A percentile compares a stretch with the other conserved stretches of the same genome.
Conservation (phyloP, 2,329 filamentous ascomycete species). For the Phialocephala sp. region DNA sequence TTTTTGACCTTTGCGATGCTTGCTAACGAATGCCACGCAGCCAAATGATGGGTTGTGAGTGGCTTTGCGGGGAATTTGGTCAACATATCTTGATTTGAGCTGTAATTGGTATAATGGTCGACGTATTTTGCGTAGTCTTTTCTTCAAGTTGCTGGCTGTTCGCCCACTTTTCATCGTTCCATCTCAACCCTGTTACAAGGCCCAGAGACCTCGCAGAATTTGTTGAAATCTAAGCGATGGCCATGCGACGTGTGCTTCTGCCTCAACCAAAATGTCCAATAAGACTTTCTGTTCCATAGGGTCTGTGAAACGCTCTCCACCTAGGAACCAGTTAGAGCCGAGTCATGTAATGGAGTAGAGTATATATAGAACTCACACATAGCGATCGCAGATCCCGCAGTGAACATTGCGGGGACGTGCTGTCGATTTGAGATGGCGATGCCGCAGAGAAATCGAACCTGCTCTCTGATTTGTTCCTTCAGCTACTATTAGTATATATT, state of each 20-base stretch:
- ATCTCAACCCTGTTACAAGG: not conserved
- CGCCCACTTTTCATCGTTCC: not conserved
- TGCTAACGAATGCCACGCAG: not conserved
- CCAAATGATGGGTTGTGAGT: constrained; percentile 4
- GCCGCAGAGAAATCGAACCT: constrained; percentile 24
- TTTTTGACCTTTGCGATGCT: not conserved
- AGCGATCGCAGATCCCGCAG: constrained; percentile 40
- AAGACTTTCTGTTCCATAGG: constrained; percentile 53
- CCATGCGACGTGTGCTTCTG: constrained; percentile 55
- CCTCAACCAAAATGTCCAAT: constrained; percentile 51
- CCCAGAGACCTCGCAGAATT: not conserved
- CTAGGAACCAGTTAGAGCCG: not conserved
- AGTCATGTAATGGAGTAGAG: not conserved
- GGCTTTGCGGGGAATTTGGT: not conserved
- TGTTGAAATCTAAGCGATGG: constrained; percentile 40
- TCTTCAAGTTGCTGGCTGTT: not conserved
- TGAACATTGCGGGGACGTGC: constrained; percentile 38
- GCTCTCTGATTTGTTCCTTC: constrained; percentile 20
- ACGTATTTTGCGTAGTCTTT: not conserved
- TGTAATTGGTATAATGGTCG: not conserved
- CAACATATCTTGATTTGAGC: not conserved
- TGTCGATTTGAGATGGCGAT: constrained; percentile 27
- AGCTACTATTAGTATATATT: not conserved
- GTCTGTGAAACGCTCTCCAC: constrained; percentile 52
- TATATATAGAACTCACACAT: constrained; percentile 35